Evolutionary conservation across 1,284 basidiomycete genomes (phyloP).

Genomic region (Neolentinus lepideus): DNA sequence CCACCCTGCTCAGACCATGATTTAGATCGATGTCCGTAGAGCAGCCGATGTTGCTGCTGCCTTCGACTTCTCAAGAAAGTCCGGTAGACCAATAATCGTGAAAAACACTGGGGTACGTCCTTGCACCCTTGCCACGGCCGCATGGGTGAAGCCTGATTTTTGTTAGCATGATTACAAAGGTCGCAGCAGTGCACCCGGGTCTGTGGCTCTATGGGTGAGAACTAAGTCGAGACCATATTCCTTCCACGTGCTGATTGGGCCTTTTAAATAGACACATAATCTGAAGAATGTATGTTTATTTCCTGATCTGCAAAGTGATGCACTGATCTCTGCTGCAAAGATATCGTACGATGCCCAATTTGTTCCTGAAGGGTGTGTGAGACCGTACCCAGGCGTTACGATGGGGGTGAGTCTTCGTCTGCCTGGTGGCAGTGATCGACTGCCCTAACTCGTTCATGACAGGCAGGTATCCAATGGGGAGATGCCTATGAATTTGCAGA

Average conservation of each 20-base stretch:
- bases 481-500: slow-evolving; percentile 27
- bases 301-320: not conserved
- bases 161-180: slow-evolving; percentile 38
- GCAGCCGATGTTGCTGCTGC: slow-evolving; percentile 33
- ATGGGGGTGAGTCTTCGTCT: slow-evolving; percentile 22
- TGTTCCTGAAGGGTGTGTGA: slow-evolving; percentile 27
- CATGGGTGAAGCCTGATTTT: not conserved
- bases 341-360: slow-evolving; percentile 25
- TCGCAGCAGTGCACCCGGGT: slow-evolving; percentile 32
- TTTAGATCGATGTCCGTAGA: slow-evolving; percentile 34
- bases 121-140: not conserved
- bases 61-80: slow-evolving; percentile 30
- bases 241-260: not conserved
- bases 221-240: not conserved
- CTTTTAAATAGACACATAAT: slow-evolving; percentile 9
- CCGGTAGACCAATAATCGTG: slow-evolving; percentile 33
- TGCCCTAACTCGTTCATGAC: not conserved
- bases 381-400: slow-evolving; percentile 24
- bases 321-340: slow-evolving; percentile 12
- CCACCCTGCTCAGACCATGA: not conserved
- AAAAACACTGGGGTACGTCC: slow-evolving; percentile 42
- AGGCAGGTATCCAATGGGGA: slow-evolving; percentile 35
- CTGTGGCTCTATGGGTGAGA: slow-evolving; percentile 34
- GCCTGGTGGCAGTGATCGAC: not conserved
- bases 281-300: slow-evolving; percentile 8